A percentile compares a stretch with the other conserved stretches of the same genome.
Evolutionary conservation across 352 stramenopile genomes (phyloP).

Genomic region (Globisporangium cederbergense): DNA sequence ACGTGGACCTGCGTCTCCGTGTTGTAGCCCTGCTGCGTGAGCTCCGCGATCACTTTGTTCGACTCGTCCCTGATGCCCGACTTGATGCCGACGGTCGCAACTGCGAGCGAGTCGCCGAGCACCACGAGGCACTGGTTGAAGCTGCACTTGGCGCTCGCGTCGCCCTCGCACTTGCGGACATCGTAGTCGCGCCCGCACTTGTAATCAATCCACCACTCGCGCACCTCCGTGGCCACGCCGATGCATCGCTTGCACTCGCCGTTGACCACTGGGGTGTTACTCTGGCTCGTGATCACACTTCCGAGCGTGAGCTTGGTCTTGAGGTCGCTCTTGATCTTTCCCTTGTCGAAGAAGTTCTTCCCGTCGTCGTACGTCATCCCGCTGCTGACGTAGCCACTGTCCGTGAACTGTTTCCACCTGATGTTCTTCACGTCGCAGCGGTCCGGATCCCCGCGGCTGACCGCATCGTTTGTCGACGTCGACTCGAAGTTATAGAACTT

Average conservation of each 20-base stretch:
- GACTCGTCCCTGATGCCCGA: slow-evolving; percentile 23
- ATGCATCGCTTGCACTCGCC: slow-evolving; percentile 48
- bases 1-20: slow-evolving; percentile 61
- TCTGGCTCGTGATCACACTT: neutral
- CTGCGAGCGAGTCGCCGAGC: slow-evolving; percentile 43
- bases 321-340: slow-evolving; percentile 28
- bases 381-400: neutral
- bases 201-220: slow-evolving; percentile 63
- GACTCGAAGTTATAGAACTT: slow-evolving; percentile 37
- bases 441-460: slow-evolving; percentile 20
- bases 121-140: slow-evolving; percentile 54
- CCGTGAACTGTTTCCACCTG: neutral
- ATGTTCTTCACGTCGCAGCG: slow-evolving; percentile 34
- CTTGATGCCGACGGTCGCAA: slow-evolving; percentile 28
- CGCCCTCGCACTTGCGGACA: slow-evolving; percentile 32
- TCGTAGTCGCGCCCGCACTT: slow-evolving; percentile 53
- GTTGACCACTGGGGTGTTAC: slow-evolving; percentile 18
- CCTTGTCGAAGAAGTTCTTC: slow-evolving; percentile 27
- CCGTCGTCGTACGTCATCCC: slow-evolving; percentile 15
- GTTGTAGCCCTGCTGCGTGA: slow-evolving; percentile 40
- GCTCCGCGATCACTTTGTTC: slow-evolving; percentile 28
- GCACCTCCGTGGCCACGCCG: slow-evolving; percentile 34
- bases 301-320: neutral
- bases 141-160: slow-evolving; percentile 23
- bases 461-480: slow-evolving; percentile 47